Evolutionary conservation across 2,329 filamentous ascomycete genomes (phyloP).

Genomic region (Fusarium chlamydosporum): DNA sequence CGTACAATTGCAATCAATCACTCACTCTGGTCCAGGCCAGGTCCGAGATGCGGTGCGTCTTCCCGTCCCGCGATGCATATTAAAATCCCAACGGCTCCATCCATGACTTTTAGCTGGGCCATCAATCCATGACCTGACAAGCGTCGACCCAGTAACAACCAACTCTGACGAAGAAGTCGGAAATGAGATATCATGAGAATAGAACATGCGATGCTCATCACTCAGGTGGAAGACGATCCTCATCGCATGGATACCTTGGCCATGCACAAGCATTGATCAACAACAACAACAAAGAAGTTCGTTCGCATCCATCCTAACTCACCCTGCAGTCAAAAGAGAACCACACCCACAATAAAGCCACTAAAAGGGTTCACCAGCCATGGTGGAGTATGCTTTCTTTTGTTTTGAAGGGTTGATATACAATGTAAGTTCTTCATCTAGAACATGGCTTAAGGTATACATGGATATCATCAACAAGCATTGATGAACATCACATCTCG

Average conservation of each 20-base stretch:
- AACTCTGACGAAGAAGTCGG: constrained; percentile 15
- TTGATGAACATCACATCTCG: constrained; percentile 3
- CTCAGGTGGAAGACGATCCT: constrained; percentile 1
- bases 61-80: constrained; percentile 40
- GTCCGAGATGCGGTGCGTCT: constrained; percentile 39
- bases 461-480: not conserved
- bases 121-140: constrained; percentile 10
- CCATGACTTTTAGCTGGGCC: constrained; percentile 12
- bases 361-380: constrained; percentile 17
- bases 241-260: constrained; percentile 26
- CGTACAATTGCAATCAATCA: not conserved
- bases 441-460: not conserved
- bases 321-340: constrained; percentile 33
- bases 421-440: not conserved
- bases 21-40: constrained; percentile 23
- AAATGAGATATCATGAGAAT: constrained; percentile 33
- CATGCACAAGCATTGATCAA: constrained; percentile 26
- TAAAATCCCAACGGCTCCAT: constrained; percentile 34
- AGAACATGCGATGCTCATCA: constrained; percentile 13
- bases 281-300: constrained; percentile 24
- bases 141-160: constrained; percentile 49
- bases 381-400: constrained; percentile 7
- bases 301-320: constrained; percentile 9
- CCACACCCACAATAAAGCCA: constrained; percentile 28
- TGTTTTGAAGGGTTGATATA: not conserved